Evolutionary conservation across 2,329 filamentous ascomycete genomes (phyloP).

Genomic region (Ophiognomonia clavigignenti-juglandacearum): DNA sequence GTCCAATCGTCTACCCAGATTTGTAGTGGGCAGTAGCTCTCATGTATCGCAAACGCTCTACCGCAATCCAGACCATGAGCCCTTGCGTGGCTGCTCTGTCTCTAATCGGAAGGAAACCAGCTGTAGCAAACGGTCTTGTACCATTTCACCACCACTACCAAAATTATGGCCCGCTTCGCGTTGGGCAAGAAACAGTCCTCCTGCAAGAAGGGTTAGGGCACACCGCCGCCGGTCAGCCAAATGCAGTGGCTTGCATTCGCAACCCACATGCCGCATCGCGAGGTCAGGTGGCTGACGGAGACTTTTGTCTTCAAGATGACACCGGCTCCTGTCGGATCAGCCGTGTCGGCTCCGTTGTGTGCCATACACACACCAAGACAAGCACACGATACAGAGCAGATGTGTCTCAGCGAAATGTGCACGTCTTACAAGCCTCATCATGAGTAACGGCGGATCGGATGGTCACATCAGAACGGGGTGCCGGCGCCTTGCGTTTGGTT

Average conservation of each 20-base stretch:
- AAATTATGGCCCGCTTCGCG: too few relatives aligned
- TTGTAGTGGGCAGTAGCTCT: too few relatives aligned
- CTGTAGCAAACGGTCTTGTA: too few relatives aligned
- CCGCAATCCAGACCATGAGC: too few relatives aligned
- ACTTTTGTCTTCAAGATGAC: constrained; percentile 6
- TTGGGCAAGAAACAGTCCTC: too few relatives aligned
- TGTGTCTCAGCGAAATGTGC: constrained; percentile 12
- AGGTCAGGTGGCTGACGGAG: constrained; percentile 1
- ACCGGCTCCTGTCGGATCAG: constrained; percentile 8
- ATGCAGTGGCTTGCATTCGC: not conserved
- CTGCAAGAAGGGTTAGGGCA: not conserved
- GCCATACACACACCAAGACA: constrained; percentile 11
- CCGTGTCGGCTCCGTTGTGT: constrained; percentile 4
- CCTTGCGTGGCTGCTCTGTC: too few relatives aligned
- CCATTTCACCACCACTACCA: too few relatives aligned
- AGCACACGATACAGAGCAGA: constrained; percentile 8
- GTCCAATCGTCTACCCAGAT: too few relatives aligned
- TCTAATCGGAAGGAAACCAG: too few relatives aligned
- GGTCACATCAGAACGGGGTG: constrained; percentile 5
- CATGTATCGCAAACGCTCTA: too few relatives aligned
- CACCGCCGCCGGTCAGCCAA: not conserved
- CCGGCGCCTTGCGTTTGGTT: not conserved
- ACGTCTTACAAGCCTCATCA: constrained; percentile 13
- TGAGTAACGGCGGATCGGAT: constrained; percentile 15
- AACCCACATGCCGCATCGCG: not conserved